Conservation (phyloP, 1,284 basidiomycete species). For the Sporisorium graminicola region DNA sequence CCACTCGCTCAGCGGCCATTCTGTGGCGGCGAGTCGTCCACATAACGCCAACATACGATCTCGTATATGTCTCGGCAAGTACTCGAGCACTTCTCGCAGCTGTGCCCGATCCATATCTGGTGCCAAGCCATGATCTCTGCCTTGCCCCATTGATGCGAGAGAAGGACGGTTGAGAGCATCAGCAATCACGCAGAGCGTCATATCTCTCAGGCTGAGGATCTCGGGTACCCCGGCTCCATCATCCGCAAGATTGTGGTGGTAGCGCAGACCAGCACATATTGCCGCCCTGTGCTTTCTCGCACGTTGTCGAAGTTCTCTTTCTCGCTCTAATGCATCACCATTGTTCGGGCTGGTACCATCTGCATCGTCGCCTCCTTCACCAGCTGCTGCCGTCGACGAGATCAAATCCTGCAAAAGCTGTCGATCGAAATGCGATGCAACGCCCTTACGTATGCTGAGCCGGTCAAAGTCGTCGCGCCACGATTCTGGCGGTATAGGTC, state of each 20-base stretch:
- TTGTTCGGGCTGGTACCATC: not conserved
- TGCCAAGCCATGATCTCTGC: not conserved
- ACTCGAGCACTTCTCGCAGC: slow-evolving; percentile 21
- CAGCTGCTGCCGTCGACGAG: not conserved
- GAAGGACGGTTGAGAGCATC: slow-evolving; percentile 25
- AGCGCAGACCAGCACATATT: slow-evolving; percentile 24
- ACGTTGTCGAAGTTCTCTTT: not conserved
- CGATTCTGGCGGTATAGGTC: slow-evolving; percentile 47
- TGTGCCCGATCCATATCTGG: slow-evolving; percentile 11
- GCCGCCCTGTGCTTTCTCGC: not conserved
- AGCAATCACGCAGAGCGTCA: slow-evolving; percentile 39
- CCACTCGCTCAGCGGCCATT: slow-evolving; percentile 26
- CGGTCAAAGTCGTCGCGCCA: slow-evolving; percentile 48
- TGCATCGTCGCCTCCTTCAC: not conserved
- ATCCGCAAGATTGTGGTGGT: not conserved
- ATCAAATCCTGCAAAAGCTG: slow-evolving; percentile 8
- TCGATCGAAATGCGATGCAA: not conserved
- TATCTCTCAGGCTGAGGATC: slow-evolving; percentile 18
- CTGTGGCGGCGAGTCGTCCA: slow-evolving; percentile 29
- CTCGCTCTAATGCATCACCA: not conserved
- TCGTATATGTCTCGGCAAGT: slow-evolving; percentile 32
- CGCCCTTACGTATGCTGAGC: slow-evolving; percentile 26
- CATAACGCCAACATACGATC: slow-evolving; percentile 30
- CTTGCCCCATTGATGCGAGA: too few species aligned
- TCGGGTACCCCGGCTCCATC: not conserved